Evolutionary conservation across 257 asterid species (phyloP), one percentile per base, ranked within the genome.

Genomic region (Plantago elongata): DNA sequence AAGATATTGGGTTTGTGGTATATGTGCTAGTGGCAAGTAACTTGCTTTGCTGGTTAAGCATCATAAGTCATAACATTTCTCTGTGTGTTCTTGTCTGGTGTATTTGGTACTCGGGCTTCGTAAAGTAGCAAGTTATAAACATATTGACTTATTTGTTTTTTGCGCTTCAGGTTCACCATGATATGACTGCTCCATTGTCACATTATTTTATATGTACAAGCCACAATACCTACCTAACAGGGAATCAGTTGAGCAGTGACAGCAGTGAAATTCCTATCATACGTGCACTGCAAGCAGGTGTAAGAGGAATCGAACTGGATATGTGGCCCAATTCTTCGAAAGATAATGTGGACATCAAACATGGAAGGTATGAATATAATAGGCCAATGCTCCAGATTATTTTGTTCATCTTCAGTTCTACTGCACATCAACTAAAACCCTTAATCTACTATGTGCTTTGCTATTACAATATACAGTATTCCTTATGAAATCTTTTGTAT

Each of bases 191-290:
- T 61, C 92, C 90, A 42, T 66, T 88, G 57, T 79, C 94, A 60
- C 89, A 88, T 72, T 88, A 85, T 79, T 88, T 74, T 59, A 80
- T 88, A 64, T 85, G 75, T 60, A 88, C 88, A 14, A 82, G 90
- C 64, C 96, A 88, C 72, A 88, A 85, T 78, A 74, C 96, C 46
- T 85, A 88, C 79, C 64, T 88, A 69, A 88, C 92, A 13, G 96
- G 95, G 59, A 88, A 88, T 60, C 96, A 88, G 54, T 69, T 85
- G 17, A 83, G 92, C 60, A 88, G 96, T 47, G 87, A 74, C 51
- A 75, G 89, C 78, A 88, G 94, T 62, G 91, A 81, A 61, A 62
- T 60, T 18, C 96, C 94, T 8, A 79, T 85, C 66, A 73, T 81
- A 49, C 64, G 51, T 14, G 89, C 94, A 22, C 79, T 88, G 37